Evolutionary conservation across 164 flowering plant genomes (phyloP), one percentile per base, ranked within the genome.

Genomic region (Nelumbo lutea): DNA sequence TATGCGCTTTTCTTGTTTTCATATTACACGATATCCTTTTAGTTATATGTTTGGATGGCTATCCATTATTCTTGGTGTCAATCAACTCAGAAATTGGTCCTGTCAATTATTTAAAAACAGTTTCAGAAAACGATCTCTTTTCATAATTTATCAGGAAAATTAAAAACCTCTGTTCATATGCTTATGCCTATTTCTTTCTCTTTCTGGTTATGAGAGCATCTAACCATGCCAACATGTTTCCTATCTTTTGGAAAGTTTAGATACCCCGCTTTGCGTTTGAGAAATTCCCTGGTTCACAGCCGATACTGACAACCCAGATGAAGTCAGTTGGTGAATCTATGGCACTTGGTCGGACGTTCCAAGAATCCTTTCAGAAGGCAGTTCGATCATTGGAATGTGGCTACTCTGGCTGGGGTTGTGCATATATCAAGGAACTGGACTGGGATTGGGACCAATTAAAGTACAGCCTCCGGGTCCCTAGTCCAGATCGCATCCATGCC

Each of bases 311-410:
- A 14, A 95, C 98, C 60, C 99, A 95, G 78, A 92, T 95, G 99
- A 95, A 95, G 76, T 92, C 98, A 58, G 99, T 95, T 70, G 97
- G 97, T 66, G 98, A 95, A 77, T 69, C 96, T 27, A 95, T 95
- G 99, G 98, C 99, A 6, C 64, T 95, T 57, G 98, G 99, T 38
- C 90, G 97, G n/a, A 92, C 99, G 61, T 95, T 95, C 75, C 99
- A 95, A 76, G 97, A 95, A 71, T 95, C 99, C 55, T 95, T 92
- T 69, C 98, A 95, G 77, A 95, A 95, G 76, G 99, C 98, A 27
- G 84, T 95, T 62, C 80, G 99, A 27, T 92, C 99, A 11, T 69
- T 92, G 66, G 98, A 90, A 70, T 78, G 79, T 70, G 99, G 98
- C 57, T 87, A 75, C 83, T 78, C 85, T 68, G 99, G 99, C 13